Conservation (phyloP, 2,329 filamentous ascomycete species). For the Eurotiales sp. region DNA sequence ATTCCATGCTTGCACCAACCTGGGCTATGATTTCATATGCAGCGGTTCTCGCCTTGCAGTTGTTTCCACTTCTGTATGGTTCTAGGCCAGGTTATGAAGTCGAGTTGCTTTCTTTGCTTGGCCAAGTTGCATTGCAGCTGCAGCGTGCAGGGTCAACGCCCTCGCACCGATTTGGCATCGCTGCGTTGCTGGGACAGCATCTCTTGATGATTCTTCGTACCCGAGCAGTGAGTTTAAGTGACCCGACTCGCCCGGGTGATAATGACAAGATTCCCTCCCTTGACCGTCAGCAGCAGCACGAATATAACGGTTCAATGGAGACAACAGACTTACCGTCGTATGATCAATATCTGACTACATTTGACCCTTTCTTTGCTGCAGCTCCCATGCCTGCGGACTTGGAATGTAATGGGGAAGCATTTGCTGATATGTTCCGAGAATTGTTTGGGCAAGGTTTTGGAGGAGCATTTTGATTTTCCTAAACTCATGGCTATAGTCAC, state of each 20-base stretch:
- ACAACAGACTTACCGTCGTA: conserved; percentile 13
- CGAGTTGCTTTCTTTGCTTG: conserved; percentile 25
- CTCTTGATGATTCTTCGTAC: conserved; percentile 25
- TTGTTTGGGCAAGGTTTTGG: conserved; percentile 25
- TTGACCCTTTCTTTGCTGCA: conserved; percentile 22
- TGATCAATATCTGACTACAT: background rate
- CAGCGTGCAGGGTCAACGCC: conserved; percentile 26
- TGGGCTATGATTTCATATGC: conserved; percentile 33
- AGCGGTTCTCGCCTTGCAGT: conserved; percentile 23
- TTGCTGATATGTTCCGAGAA: conserved; percentile 24
- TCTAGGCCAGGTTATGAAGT: conserved; percentile 18
- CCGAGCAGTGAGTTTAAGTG: conserved; percentile 16
- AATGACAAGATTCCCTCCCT: background rate
- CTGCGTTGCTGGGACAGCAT: conserved; percentile 28
- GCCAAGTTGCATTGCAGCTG: conserved; percentile 25
- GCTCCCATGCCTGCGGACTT: conserved; percentile 12
- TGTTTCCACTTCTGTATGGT: conserved; percentile 23
- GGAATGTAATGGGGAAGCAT: conserved; percentile 20
- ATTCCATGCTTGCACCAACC: conserved; percentile 30
- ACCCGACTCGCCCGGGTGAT: background rate
- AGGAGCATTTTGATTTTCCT: conserved; percentile 14
- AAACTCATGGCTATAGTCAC: too few relatives aligned
- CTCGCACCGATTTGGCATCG: conserved; percentile 27
- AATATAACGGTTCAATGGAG: background rate
- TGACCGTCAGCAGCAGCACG: background rate